Evolutionary conservation across 306 rosid species (phyloP).

Genomic region (Lathyrus aphaca): DNA sequence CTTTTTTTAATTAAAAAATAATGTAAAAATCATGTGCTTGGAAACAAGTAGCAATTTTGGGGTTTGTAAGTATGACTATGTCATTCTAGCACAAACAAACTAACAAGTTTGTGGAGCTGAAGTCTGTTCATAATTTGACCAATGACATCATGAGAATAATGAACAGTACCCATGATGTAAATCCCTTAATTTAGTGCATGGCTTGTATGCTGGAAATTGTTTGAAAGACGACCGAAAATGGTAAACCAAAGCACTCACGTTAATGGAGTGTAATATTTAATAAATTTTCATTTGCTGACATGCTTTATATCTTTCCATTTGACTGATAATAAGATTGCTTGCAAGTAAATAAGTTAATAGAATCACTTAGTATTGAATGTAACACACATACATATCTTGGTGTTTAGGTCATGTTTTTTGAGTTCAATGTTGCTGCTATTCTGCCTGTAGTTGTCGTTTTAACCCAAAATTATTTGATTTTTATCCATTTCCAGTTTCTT

Average conservation of each 20-base stretch:
- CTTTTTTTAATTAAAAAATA: background rate
- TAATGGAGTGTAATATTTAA: conserved; percentile 2
- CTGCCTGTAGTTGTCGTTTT: conserved; percentile 9
- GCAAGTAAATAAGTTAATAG: background rate
- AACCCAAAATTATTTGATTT: conserved; percentile 10
- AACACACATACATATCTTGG: conserved; percentile 20
- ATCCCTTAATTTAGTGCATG: conserved; percentile 29
- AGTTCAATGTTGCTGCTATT: conserved; percentile 17
- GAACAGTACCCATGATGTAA: conserved; percentile 1
- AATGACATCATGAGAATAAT: background rate
- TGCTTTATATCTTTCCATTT: conserved; percentile 17
- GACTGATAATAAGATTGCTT: conserved; percentile 21
- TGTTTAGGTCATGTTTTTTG: background rate
- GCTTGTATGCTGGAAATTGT: conserved; percentile 26
- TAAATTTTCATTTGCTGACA: conserved; percentile 18
- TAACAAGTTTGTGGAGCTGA: background rate
- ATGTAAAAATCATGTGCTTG: conserved; percentile 20
- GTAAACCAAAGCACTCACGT: background rate
- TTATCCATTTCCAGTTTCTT: conserved; percentile 8
- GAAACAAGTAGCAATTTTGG: conserved; percentile 14
- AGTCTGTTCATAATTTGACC: background rate
- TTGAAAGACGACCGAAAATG: conserved; percentile 21
- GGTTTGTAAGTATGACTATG: conserved; percentile 13
- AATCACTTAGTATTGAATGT: background rate
- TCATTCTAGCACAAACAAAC: conserved; percentile 1